Base-by-base conservation (phyloP, 768 basidiomycete species). In the Lactarius pseudohatsudake region DNA sequence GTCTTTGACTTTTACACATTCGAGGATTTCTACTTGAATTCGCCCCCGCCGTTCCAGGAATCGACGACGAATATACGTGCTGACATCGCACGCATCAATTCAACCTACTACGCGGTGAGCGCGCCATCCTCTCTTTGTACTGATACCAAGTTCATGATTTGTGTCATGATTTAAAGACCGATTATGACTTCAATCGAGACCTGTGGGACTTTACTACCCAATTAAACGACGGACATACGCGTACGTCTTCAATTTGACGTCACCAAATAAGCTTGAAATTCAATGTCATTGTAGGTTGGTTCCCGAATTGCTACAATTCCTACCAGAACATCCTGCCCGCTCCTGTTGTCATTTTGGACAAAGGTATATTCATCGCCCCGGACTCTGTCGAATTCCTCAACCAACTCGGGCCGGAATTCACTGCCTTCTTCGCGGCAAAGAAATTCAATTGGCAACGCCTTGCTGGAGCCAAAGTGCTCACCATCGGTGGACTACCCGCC, bases 161-260 rank as follows among this genome's bases (percentile, higher is more conserved):
- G 6, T 22, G 15, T n/a, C 16, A 38, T 32, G 8, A n/a, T 30
- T 38, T 13, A 62, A 41, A 89, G 84, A 86, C 86, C 9, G 86
- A 88, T 68, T 89, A 86, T 66, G 86, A 86, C 71, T 87, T 89
- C 75, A 87, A 83, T 71, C 77, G 76, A 56, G 86, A 80, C 47
- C 70, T 89, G 20, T 87, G 82, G 66, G 78, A 85, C 61, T 82
- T 85, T 66, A 81, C 80, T 0, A 84, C 79, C 20, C 80, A 80
- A 58, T 69, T 89, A 55, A 88, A 89, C 71, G 86, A 88, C 71
- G 87, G 87, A 7, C 87, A 88, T 71, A 89, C 87, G 15, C 80
- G 86, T 84, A 74, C 34, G 80, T 72, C 40, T 10, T 65, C 20
- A 22, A 50, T n/a, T 15, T 34, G n/a, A 11, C 34, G 3, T 43